These are phyloP conservation scores for Thalassiosira hispida DNA, from an alignment of 352 stramenopile genomes.

Conservation along the genomic window DNA sequence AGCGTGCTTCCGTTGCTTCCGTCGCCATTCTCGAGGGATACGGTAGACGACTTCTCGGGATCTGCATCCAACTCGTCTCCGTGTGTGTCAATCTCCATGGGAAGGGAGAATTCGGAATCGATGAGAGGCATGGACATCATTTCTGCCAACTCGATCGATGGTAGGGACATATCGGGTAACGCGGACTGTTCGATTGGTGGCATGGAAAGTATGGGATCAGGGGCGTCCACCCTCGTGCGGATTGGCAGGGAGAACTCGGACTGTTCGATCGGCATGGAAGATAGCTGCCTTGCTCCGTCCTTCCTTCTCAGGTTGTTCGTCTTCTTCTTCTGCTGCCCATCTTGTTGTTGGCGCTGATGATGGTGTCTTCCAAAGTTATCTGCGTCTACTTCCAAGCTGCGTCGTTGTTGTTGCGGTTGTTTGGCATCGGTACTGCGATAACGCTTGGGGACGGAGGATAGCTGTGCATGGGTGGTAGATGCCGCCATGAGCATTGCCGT, in stretches of 20 bases:
- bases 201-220: no score
- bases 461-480: slow-evolving; percentile 16
- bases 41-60: neutral
- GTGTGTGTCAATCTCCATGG: slow-evolving; percentile 4
- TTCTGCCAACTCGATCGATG: neutral
- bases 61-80: neutral
- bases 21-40: slow-evolving; percentile 11
- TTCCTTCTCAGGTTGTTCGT: slow-evolving; percentile 2
- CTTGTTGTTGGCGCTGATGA: neutral
- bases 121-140: slow-evolving; percentile 25
- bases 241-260: slow-evolving; percentile 5
- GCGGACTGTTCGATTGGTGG: neutral
- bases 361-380: slow-evolving; percentile 1
- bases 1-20: slow-evolving; percentile 6
- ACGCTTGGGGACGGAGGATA: slow-evolving; percentile 12
- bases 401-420: neutral
- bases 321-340: neutral
- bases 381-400: neutral
- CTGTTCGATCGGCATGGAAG: neutral
- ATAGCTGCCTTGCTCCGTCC: neutral
- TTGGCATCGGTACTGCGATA: slow-evolving; percentile 14
- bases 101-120: slow-evolving; percentile 10
- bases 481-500: slow-evolving; percentile 8
- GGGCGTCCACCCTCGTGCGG: neutral
- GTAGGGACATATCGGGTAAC: slow-evolving; percentile 7